Conservation (phyloP, 2,329 filamentous ascomycete genomes). For the Hypoxylon sp. region DNA sequence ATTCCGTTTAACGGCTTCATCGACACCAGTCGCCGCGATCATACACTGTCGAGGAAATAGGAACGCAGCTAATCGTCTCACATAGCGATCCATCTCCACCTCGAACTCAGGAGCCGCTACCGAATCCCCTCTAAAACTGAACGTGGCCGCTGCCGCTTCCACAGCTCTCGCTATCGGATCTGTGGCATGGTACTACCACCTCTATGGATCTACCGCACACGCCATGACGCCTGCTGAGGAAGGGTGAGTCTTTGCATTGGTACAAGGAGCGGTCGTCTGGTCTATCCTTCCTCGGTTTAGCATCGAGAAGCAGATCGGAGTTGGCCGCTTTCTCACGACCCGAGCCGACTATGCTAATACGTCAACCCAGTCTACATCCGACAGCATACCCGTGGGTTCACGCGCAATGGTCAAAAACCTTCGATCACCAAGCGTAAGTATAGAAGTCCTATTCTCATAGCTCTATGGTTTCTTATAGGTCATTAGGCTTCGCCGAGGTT, state of each 20-base stretch:
- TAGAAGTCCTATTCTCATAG: neutral
- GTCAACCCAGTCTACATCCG: slow-evolving; percentile 81
- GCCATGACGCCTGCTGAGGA: slow-evolving; percentile 96
- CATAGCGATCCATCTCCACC: slow-evolving; percentile 77
- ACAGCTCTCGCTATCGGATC: slow-evolving; percentile 90
- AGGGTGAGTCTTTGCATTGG: slow-evolving; percentile 78
- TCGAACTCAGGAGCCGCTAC: slow-evolving; percentile 79
- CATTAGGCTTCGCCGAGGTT: slow-evolving; percentile 95
- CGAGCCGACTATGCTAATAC: slow-evolving; percentile 39
- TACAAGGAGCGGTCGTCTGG: slow-evolving; percentile 33
- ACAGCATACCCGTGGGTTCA: slow-evolving; percentile 97
- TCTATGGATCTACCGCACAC: slow-evolving; percentile 89
- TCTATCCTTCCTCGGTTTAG: slow-evolving; percentile 36
- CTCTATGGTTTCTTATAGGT: slow-evolving; percentile 61
- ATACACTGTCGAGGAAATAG: slow-evolving; percentile 4
- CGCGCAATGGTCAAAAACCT: slow-evolving; percentile 91
- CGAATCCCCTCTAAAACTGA: slow-evolving; percentile 84
- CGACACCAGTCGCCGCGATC: slow-evolving; percentile 30
- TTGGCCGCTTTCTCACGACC: slow-evolving; percentile 17
- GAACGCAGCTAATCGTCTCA: slow-evolving; percentile 57
- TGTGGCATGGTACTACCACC: slow-evolving; percentile 96
- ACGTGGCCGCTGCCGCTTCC: slow-evolving; percentile 87
- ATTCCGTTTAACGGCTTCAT: slow-evolving; percentile 44
- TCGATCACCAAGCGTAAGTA: slow-evolving; percentile 94
- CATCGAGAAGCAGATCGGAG: slow-evolving; percentile 41